Base-by-base conservation (phyloP, 2,329 filamentous ascomycete genomes). In the Verticillium tricorpus region DNA sequence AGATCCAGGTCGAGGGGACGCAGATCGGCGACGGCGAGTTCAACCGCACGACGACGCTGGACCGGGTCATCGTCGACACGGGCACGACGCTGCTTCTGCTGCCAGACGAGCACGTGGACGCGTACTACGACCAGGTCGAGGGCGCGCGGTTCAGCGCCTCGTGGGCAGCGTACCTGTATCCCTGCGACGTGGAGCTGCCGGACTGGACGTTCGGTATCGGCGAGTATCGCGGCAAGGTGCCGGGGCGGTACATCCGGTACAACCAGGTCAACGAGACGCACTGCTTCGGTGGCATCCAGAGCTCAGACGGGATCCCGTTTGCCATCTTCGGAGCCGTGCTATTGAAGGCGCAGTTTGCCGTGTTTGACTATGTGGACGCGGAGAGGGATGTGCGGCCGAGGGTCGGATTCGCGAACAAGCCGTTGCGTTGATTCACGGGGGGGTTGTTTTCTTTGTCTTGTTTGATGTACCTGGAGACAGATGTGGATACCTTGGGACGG, bases 31-130 rank as follows among this genome's bases (percentile, higher is more conserved):
- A 35, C 40, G 14, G 14, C 25, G 8, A 3, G 5, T 56, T 28
- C 25, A 34, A 59, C 31, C 28, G 31, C 17, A 54, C 40, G 32
- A 45, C 50, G 3, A 52, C 62, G 8, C 63, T 68, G 1, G 71
- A 73, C 62, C 31, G 70, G n/a, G 82, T 80, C 67, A 90, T 91
- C 71, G 85, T 86, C 69, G 89, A 91, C 76, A 91, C 89, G 2
- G 89, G 89, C 60, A 91, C 89, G 61, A 88, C 87, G 1, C 84
- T 91, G 34, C 74, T 90, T 61, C 79, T 89, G 65, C 73, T 88
- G 19, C 84, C 85, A 31, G 71, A 80, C 61, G 66, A 70, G 35
- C 77, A 88, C 63, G 82, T 85, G 65, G 67, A 73, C 0, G 80
- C 77, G 52, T 91, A 90, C 80, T 91, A 89, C 77, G 70, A 71